Percentiles rank a stretch among this genome's conserved stretches.
Evolutionary conservation across 306 rosid species (phyloP).

Genomic region (Canavalia ensiformis): DNA sequence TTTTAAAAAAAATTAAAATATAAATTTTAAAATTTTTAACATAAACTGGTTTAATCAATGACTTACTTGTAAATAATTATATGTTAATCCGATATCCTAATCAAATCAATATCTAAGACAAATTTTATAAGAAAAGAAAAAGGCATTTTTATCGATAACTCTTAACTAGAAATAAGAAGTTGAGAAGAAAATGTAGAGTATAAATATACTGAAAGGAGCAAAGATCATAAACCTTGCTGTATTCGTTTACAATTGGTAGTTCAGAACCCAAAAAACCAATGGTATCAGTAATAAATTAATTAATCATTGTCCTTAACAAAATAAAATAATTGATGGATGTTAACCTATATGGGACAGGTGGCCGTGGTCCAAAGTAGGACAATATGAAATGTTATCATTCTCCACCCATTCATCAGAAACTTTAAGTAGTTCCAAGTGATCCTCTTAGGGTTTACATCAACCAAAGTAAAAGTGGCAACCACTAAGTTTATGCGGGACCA

Average conservation of each 20-base stretch:
- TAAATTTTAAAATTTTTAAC: too few relatives aligned
- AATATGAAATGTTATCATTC: conserved; percentile 70
- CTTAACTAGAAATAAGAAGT: background rate
- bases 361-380: conserved; percentile 80
- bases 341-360: conserved; percentile 40
- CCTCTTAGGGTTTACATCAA: conserved; percentile 53
- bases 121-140: too few relatives aligned
- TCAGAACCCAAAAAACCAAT: conserved; percentile 43
- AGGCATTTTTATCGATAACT: background rate
- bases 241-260: conserved; percentile 33
- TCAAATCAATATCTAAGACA: too few relatives aligned
- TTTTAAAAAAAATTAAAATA: too few relatives aligned
- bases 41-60: too few relatives aligned
- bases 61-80: too few relatives aligned
- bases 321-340: conserved; percentile 30
- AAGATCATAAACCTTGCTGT: conserved; percentile 36
- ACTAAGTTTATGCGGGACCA: conserved; percentile 74
- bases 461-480: conserved; percentile 58
- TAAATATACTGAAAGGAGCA: conserved; percentile 58
- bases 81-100: too few relatives aligned
- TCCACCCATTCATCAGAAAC: conserved; percentile 61
- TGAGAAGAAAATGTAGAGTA: conserved; percentile 39
- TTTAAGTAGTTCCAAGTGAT: conserved; percentile 53
- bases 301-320: background rate
- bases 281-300: conserved; percentile 6